Evolutionary conservation across 352 stramenopile species (phyloP).

Genomic region (Peronosclerospora sorghi): DNA sequence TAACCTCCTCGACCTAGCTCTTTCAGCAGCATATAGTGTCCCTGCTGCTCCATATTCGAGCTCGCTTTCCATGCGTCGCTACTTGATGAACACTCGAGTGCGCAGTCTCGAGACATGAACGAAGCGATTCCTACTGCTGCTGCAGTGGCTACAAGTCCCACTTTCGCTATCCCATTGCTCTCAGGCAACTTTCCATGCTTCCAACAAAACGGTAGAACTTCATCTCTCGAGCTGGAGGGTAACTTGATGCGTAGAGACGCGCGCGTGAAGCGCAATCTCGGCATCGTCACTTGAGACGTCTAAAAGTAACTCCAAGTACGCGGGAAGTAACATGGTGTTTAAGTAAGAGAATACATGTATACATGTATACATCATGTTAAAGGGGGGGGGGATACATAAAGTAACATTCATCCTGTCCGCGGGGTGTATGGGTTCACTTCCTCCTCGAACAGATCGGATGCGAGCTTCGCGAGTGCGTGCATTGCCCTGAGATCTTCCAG

Average conservation of each 20-base stretch:
- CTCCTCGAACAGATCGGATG: slow-evolving; percentile 35
- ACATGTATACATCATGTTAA: slow-evolving; percentile 4
- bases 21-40: slow-evolving; percentile 45
- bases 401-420: background rate
- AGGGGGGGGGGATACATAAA: background rate
- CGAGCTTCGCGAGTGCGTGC: slow-evolving; percentile 41
- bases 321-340: slow-evolving; percentile 5
- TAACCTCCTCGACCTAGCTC: slow-evolving; percentile 54
- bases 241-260: too few species aligned
- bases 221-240: too few species aligned
- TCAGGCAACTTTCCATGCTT: slow-evolving; percentile 6
- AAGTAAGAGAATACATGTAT: background rate
- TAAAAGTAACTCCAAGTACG: slow-evolving; percentile 3
- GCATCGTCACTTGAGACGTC: too few species aligned
- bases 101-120: slow-evolving; percentile 6
- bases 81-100: slow-evolving; percentile 16
- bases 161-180: slow-evolving; percentile 15
- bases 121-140: slow-evolving; percentile 6
- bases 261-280: background rate
- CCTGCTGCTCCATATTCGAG: slow-evolving; percentile 14
- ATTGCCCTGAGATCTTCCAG: slow-evolving; percentile 34
- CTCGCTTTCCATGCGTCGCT: slow-evolving; percentile 3
- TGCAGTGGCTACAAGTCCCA: slow-evolving; percentile 14
- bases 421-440: slow-evolving; percentile 29
- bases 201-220: too few species aligned